Evolutionary conservation across 306 rosid genomes (phyloP), one percentile per base, ranked within the genome.

Genomic region (Mimosa pudica): DNA sequence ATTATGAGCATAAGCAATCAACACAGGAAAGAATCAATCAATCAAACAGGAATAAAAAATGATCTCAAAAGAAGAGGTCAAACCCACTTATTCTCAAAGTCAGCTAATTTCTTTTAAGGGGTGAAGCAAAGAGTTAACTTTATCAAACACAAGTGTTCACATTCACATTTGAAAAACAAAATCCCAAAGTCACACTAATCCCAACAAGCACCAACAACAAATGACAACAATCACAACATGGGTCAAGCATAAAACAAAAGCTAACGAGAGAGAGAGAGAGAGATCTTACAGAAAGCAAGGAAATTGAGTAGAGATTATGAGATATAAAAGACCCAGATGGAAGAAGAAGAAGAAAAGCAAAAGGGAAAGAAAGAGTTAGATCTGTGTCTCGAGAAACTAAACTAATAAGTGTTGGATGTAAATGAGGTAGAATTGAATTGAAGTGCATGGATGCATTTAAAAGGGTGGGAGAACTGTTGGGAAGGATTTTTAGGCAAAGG

Each of bases 111-210:
- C n/a, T 1, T n/a, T 16, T 52, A 1, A 18, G 10, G 10, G 11
- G 18, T 38, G 42, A 38, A 18, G 8, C 32, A 6, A 30, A 1
- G 60, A 5, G 60, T 85, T 88, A 85, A 81, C 80, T 74, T 51
- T 45, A 76, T 17, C 30, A 24, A 75, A 51, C 78, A 73, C 82
- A 68, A 84, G 71, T 55, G 70, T 42, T 20, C 77, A 57, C 48
- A 79, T 87, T 81, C 58, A 64, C 94, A 86, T 84, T 90, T 88
- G 76, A 71, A 85, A 85, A 44, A 63, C 32, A 61, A 38, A 69
- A 49, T 66, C 47, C 35, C 74, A 48, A n/a, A 8, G 70, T n/a
- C 17, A 41, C 79, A 41, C 74, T 61, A 32, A 71, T 75, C 63
- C 47, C 73, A 77, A 66, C 16, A 85, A 58, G 76, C 55, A 10